phyloP scores from a whole-genome alignment of 495 filamentous ascomycete species.

The Neurospora sp. region DNA sequence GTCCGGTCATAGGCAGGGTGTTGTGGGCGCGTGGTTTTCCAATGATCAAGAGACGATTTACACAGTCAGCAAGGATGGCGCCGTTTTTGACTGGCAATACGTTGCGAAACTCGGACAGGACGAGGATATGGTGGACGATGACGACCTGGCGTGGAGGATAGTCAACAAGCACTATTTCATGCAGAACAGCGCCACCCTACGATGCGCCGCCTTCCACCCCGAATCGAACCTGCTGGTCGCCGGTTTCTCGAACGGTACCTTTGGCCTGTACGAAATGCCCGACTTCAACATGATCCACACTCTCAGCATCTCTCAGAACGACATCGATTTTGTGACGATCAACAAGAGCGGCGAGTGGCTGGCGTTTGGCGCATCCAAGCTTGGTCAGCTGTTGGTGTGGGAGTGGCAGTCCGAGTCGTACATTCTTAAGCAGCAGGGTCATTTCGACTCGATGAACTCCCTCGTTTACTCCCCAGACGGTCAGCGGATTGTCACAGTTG shows the following conservation, averaged over 20 bases:
- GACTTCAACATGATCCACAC: constrained; percentile 93
- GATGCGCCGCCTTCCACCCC: constrained; percentile 78
- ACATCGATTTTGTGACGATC: constrained; percentile 85
- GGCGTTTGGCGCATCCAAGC: constrained; percentile 91
- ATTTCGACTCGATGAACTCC: constrained; percentile 93
- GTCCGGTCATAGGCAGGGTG: constrained; percentile 78
- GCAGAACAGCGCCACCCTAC: constrained; percentile 79
- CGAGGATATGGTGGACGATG: constrained; percentile 48
- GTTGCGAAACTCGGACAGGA: constrained; percentile 45
- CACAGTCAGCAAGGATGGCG: constrained; percentile 48
- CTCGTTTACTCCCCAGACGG: constrained; percentile 90
- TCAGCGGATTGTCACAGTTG: constrained; percentile 80
- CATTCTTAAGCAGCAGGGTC: constrained; percentile 94
- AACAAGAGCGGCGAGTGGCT: constrained; percentile 95
- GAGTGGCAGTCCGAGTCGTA: constrained; percentile 99
- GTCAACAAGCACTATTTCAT: constrained; percentile 81
- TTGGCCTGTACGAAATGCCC: constrained; percentile 91
- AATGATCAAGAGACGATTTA: constrained; percentile 70
- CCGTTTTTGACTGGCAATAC: constrained; percentile 59
- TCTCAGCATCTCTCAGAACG: constrained; percentile 84
- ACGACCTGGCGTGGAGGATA: constrained; percentile 69
- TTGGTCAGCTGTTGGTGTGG: constrained; percentile 93
- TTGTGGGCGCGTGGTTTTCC: constrained; percentile 86
- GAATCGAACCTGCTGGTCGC: constrained; percentile 80
- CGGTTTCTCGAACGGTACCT: constrained; percentile 90